Evolutionary conservation across 2,329 filamentous ascomycete genomes (phyloP), one percentile per base, ranked within the genome.

Genomic region (Colletotrichum eleusines): DNA sequence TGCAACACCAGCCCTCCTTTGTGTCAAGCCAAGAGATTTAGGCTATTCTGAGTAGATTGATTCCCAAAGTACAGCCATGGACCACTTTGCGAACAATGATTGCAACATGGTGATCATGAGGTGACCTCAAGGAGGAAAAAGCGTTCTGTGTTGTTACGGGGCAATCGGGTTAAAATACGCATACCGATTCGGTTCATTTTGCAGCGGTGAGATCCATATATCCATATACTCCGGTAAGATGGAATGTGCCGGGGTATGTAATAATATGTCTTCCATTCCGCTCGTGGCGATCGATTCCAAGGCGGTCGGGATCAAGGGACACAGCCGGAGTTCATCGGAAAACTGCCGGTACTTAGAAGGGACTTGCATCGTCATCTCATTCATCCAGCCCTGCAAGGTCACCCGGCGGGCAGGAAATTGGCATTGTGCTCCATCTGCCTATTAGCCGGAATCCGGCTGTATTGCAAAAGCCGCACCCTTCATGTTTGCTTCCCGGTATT

Each of bases 361-460:
- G 23, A 8, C 16, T 50, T 5, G 31, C 7, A 33, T 33, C 23
- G 26, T 26, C 46, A 50, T 50, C n/a, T n/a, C 5, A 14, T 12
- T 26, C 46, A 50, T 50, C 20, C 6, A 50, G 46, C 46, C 23
- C 23, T 11, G 14, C 16, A 51, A 16, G 16, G 23, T 26, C 14
- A 18, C 42, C n/a, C n/a, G n/a, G n/a, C n/a, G n/a, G n/a, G n/a
- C n/a, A n/a, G n/a, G n/a, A 20, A 18, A 4, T 31, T 20, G 16
- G 16, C 20, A 11, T 50, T 23, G 33, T 9, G 28, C 33, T 33
- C 33, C 57, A 66, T 68, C 55, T 68, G 55, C 40, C n/a, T 62
- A 67, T 71, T 71, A 68, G 63, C 68, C 68, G 48, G 28, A 16
- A 40, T n/a, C 58, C 46, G 54, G 63, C 64, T 50, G 14, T 48